These are phyloP conservation scores for Penicillium soppii DNA, from an alignment of 495 filamentous ascomycete species.

Conservation along the genomic window DNA sequence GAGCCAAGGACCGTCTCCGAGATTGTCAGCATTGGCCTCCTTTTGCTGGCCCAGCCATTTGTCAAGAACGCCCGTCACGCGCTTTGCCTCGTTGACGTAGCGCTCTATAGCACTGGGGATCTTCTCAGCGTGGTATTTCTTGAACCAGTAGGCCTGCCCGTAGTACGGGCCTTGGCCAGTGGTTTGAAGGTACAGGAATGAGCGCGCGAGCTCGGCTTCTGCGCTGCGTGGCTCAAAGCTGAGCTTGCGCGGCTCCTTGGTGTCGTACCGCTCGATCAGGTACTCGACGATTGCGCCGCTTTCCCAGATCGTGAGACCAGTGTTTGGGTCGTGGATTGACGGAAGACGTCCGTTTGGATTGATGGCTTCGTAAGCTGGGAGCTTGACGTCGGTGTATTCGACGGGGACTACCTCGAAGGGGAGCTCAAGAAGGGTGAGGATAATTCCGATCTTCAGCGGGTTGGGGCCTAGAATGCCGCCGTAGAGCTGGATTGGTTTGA, in stretches of 20 bases:
- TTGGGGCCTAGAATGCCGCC: constrained; percentile 43
- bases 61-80: constrained; percentile 57
- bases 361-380: constrained; percentile 43
- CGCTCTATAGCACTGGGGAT: constrained; percentile 53
- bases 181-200: constrained; percentile 38
- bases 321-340: constrained; percentile 61
- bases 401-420: constrained; percentile 45
- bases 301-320: constrained; percentile 59
- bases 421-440: constrained; percentile 59
- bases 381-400: constrained; percentile 52
- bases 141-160: constrained; percentile 53
- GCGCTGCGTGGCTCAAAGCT: constrained; percentile 41
- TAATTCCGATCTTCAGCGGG: constrained; percentile 55
- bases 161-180: constrained; percentile 61
- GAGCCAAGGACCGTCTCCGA: constrained; percentile 32
- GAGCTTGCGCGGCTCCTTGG: constrained; percentile 42
- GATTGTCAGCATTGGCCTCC: constrained; percentile 26
- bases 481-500: constrained; percentile 9
- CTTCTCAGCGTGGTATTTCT: constrained; percentile 47
- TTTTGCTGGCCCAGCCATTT: constrained; percentile 40
- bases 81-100: constrained; percentile 54
- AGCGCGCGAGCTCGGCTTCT: constrained; percentile 47
- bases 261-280: constrained; percentile 61
- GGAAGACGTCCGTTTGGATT: constrained; percentile 66
- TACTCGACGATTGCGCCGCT: constrained; percentile 67